Evolutionary conservation across 2,329 filamentous ascomycete genomes (phyloP).

Genomic region (Thermothelomyces thermophilus): DNA sequence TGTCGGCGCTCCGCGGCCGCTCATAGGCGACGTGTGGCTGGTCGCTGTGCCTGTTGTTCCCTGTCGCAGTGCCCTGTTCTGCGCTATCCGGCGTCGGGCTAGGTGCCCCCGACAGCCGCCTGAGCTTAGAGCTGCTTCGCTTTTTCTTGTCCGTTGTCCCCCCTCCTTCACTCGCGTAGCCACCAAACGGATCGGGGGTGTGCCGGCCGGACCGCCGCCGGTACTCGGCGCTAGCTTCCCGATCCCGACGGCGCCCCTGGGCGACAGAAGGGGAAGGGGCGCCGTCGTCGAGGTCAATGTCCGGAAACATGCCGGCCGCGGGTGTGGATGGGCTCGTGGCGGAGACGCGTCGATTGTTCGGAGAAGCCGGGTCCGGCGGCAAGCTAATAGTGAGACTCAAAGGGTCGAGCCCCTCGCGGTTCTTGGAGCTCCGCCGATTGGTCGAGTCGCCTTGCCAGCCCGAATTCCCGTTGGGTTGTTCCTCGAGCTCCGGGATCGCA

Average conservation of each 20-base stretch:
- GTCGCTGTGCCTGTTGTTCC: conserved; percentile 27
- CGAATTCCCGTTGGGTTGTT: conserved; percentile 14
- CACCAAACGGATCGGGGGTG: conserved; percentile 43
- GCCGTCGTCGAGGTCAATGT: conserved; percentile 49
- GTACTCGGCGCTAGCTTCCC: conserved; percentile 41
- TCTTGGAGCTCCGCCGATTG: conserved; percentile 13
- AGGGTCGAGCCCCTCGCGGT: conserved; percentile 18
- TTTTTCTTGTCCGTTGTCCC: conserved; percentile 36
- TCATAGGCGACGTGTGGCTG: conserved; percentile 53
- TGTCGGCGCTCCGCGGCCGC: conserved; percentile 72
- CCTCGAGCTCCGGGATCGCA: conserved; percentile 33
- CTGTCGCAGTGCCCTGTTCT: conserved; percentile 10
- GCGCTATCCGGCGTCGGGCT: conserved; percentile 37
- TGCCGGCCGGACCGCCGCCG: conserved; percentile 43
- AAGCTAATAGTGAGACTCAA: conserved; percentile 20
- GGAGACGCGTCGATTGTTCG: conserved; percentile 16
- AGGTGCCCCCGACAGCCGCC: conserved; percentile 48
- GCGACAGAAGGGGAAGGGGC: conserved; percentile 65
- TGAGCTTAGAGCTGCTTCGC: conserved; percentile 52
- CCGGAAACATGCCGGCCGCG: conserved; percentile 23
- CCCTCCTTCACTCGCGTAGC: conserved; percentile 24
- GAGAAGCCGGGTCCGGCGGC: conserved; percentile 13
- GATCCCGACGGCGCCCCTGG: conserved; percentile 49
- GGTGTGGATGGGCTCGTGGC: conserved; percentile 20
- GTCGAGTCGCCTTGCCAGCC: conserved; percentile 14